Base-by-base conservation (phyloP, 1,284 basidiomycete species). In the Naganishia sp. region DNA sequence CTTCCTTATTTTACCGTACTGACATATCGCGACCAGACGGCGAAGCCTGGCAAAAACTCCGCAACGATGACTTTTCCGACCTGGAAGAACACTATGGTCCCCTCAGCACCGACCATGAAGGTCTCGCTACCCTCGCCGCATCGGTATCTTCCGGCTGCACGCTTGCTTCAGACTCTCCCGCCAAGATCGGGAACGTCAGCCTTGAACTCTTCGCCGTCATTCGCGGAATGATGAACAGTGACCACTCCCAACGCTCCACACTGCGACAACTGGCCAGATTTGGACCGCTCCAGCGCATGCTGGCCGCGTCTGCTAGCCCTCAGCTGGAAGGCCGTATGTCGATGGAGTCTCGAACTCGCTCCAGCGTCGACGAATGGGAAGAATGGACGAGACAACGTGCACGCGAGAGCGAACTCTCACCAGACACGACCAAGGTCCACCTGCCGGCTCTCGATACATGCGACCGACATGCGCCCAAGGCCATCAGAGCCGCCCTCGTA, bases 31-130 rank as follows among this genome's bases (percentile, higher is more conserved):
- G 2, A 25, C 6, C 25, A 72, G 76, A 77, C 53, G 79, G 79
- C 47, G 92, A 94, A 70, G 86, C 89, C 1, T 99, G 96, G 95
- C 90, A 96, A 74, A 88, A 90, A 74, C 84, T 99, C 51, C 89
- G 95, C 54, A 86, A 86, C 69, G 90, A 96, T 76, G 91, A 99
- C 80, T 93, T 96, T 74, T 87, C 88, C 63, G 92, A 95, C 75
- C 86, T 96, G 47, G 87, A 90, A 73, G 80, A 79, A 60, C 77
- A 78, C 58, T 77, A 57, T n/a, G 43, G 55, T 9, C 50, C 65
- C 18, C 10, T 54, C 52, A 45, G 28, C 7, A 23, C 47, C 51
- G 35, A 28, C 17, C 17, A 17, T 31, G 18, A 23, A 7, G 13
- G 21, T 47, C 47, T 46, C n/a, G 35, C 39, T 43, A 62, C 71